phyloP scores from a whole-genome alignment of 2,329 filamentous ascomycete genomes.

The Phaeophleospora eucalypticola region DNA sequence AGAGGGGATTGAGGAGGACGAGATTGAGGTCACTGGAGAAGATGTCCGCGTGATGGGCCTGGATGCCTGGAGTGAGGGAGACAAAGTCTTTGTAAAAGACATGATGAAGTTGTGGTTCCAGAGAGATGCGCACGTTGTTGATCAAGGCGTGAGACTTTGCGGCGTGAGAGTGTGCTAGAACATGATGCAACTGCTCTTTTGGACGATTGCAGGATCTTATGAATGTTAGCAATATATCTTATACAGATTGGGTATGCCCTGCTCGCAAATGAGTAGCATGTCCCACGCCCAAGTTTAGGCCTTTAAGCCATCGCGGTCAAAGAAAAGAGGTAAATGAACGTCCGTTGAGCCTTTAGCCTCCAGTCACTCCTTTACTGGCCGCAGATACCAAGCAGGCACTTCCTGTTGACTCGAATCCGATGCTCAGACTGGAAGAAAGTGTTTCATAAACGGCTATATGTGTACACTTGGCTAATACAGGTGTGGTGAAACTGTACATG shows the following conservation, averaged over 20 bases:
- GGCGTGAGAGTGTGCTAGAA: conserved; percentile 28
- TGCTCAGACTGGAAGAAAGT: no score
- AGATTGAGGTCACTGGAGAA: conserved; percentile 54
- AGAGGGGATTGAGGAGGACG: conserved; percentile 37
- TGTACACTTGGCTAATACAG: no score
- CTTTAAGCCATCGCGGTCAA: no score
- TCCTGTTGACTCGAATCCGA: no score
- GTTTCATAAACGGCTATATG: no score
- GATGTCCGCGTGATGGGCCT: conserved; percentile 69
- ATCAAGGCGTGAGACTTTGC: conserved; percentile 70
- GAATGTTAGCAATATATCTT: no score
- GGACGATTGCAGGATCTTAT: no score
- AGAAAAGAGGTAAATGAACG: no score
- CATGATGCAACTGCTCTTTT: neutral
- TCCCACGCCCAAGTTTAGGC: neutral
- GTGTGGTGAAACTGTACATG: no score
- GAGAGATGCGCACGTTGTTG: conserved; percentile 61
- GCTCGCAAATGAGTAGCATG: neutral
- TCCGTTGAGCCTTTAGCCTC: no score
- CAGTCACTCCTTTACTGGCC: no score
- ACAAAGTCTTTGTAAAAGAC: conserved; percentile 64
- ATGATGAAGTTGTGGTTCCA: conserved; percentile 63
- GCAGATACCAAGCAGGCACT: no score
- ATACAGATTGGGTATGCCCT: neutral
- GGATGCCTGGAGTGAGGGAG: conserved; percentile 69